phyloP scores from a whole-genome alignment of 1,284 basidiomycete genomes.

The Abortiporus biennis region DNA sequence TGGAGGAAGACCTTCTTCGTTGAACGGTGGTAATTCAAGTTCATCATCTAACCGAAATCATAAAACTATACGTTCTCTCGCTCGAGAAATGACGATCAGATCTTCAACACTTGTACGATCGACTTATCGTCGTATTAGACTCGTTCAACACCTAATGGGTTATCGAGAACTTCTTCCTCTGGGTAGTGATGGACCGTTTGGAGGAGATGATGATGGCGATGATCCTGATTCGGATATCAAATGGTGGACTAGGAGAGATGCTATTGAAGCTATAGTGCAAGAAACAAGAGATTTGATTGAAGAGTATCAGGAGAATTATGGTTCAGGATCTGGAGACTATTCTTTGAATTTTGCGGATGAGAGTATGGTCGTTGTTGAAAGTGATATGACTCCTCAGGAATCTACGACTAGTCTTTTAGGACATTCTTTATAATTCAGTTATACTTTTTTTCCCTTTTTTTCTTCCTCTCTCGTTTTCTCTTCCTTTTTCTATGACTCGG shows the following conservation, averaged over 20 bases:
- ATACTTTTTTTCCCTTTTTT: no score
- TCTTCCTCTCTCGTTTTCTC: no score
- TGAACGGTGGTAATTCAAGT: slow-evolving; percentile 12
- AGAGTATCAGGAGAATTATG: slow-evolving; percentile 42
- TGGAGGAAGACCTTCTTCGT: slow-evolving; percentile 15
- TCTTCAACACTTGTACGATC: slow-evolving; percentile 42
- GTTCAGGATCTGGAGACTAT: slow-evolving; percentile 11
- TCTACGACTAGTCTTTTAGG: not conserved
- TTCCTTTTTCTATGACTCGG: no score
- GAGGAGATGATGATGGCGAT: slow-evolving; percentile 20
- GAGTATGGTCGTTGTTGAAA: slow-evolving; percentile 19
- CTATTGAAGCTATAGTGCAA: slow-evolving; percentile 41
- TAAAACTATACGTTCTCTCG: slow-evolving; percentile 16
- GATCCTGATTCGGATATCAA: slow-evolving; percentile 27
- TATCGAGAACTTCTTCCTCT: slow-evolving; percentile 49
- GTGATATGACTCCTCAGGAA: slow-evolving; percentile 7
- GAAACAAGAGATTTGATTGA: slow-evolving; percentile 52
- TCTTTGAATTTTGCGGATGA: slow-evolving; percentile 23
- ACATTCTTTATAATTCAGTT: no score
- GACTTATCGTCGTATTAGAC: slow-evolving; percentile 55
- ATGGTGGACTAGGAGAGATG: slow-evolving; percentile 51
- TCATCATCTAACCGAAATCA: not conserved
- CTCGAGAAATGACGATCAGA: slow-evolving; percentile 33
- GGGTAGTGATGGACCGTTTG: slow-evolving; percentile 20
- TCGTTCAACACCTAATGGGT: slow-evolving; percentile 57